Evolutionary conservation across 2,329 filamentous ascomycete species (phyloP).

Genomic region (Arthrobotrys pseudoclavata): DNA sequence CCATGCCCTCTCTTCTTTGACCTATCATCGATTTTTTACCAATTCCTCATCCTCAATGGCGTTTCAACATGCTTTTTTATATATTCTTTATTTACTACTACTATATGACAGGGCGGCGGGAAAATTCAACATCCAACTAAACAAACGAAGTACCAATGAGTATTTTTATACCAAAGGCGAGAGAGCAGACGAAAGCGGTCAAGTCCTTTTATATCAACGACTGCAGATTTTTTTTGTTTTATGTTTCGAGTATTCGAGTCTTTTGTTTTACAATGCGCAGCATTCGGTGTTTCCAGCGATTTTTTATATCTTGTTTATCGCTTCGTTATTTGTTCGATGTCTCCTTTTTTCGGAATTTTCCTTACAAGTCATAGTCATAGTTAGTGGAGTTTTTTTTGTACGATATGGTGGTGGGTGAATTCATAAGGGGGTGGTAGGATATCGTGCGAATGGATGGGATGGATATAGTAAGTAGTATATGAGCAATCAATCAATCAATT

Average conservation of each 20-base stretch:
- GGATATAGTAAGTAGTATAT: slow-evolving; percentile 14
- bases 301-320: not conserved
- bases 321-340: not conserved
- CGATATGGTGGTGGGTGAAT: not conserved
- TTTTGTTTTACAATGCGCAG: slow-evolving; percentile 4
- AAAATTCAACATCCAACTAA: not conserved
- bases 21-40: slow-evolving; percentile 18
- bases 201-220: not conserved
- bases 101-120: not conserved
- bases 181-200: too few relatives aligned
- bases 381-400: slow-evolving; percentile 13
- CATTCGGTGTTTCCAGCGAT: slow-evolving; percentile 21
- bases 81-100: not conserved
- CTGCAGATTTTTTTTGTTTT: not conserved
- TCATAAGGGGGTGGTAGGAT: not conserved
- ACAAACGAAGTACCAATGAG: not conserved
- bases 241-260: not conserved
- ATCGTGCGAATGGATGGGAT: not conserved
- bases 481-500: slow-evolving; percentile 9
- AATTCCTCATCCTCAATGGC: slow-evolving; percentile 21
- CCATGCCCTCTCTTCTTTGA: not conserved
- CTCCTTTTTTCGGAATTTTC: not conserved
- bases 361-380: slow-evolving; percentile 2
- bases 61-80: slow-evolving; percentile 51
- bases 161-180: not conserved